Evolutionary conservation across 2,329 filamentous ascomycete genomes (phyloP).

Genomic region (Helotiales sp.): DNA sequence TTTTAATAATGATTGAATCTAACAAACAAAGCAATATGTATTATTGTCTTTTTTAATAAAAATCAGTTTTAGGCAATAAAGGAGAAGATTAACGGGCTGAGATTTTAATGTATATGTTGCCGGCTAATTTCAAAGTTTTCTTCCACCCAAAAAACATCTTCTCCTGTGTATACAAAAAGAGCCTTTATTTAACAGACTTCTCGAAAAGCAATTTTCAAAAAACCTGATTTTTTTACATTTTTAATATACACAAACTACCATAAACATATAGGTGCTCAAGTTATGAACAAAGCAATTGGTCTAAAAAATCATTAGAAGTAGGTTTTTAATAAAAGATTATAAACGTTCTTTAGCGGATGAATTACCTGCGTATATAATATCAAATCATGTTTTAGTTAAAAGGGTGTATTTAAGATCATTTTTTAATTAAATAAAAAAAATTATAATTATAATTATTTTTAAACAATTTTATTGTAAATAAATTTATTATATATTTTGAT

Average conservation of each 20-base stretch:
- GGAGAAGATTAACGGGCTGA: conserved; percentile 5
- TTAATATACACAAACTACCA: conserved; percentile 18
- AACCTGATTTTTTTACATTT: conserved; percentile 24
- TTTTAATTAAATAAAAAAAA: conserved; percentile 3
- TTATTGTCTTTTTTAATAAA: conserved; percentile 4
- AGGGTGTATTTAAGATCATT: conserved; percentile 4
- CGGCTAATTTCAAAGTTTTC: conserved; percentile 16
- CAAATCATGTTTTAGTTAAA: neutral
- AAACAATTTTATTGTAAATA: conserved; percentile 2
- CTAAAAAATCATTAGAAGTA: conserved; percentile 8
- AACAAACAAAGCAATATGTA: conserved; percentile 8
- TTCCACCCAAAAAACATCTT: conserved; percentile 9
- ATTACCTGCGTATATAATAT: conserved; percentile 9
- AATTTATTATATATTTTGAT: neutral
- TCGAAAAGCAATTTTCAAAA: conserved; percentile 15
- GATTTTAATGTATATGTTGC: conserved; percentile 8
- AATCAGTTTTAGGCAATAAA: neutral
- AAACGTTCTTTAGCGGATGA: conserved; percentile 1
- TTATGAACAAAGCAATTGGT: conserved; percentile 2
- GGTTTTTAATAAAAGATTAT: conserved; percentile 6
- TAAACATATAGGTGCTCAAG: conserved; percentile 14
- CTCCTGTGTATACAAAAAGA: conserved; percentile 19
- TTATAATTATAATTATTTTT: neutral
- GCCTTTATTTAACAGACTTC: conserved; percentile 3
- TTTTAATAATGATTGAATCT: neutral